phyloP scores from a whole-genome alignment of 768 basidiomycete genomes.

The Psilocybe sp. region DNA sequence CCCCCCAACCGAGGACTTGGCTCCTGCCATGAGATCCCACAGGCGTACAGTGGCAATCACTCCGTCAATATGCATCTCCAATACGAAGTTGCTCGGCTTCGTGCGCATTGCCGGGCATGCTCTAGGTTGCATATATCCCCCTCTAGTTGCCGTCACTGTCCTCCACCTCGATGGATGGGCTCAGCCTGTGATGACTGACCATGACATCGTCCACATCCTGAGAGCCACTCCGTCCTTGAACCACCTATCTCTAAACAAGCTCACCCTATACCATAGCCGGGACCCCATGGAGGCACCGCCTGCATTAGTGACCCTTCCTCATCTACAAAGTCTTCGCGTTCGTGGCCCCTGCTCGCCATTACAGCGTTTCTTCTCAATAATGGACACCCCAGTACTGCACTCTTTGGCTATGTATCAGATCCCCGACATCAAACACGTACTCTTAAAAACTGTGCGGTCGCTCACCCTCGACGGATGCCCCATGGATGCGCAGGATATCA shows the following conservation, averaged over 20 bases:
- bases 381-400: constrained; percentile 34
- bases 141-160: constrained; percentile 30
- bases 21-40: constrained; percentile 26
- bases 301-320: constrained; percentile 29
- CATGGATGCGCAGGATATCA: constrained; percentile 29
- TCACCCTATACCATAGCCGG: constrained; percentile 33
- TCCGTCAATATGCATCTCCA: constrained; percentile 26
- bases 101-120: constrained; percentile 41
- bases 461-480: constrained; percentile 32
- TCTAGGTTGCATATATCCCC: constrained; percentile 37
- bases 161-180: constrained; percentile 44
- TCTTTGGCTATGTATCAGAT: constrained; percentile 31
- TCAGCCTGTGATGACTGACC: constrained; percentile 29
- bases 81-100: constrained; percentile 24
- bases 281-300: constrained; percentile 24
- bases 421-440: constrained; percentile 29
- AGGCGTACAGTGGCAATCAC: constrained; percentile 24
- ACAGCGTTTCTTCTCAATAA: constrained; percentile 31
- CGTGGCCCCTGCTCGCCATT: constrained; percentile 31
- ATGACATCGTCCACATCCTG: constrained; percentile 33
- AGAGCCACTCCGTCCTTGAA: constrained; percentile 30
- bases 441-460: constrained; percentile 30
- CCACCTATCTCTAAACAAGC: constrained; percentile 40
- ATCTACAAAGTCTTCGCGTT: constrained; percentile 38
- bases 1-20: constrained; percentile 17